Percentiles rank a stretch among this genome's conserved stretches.
phyloP scores from a whole-genome alignment of 495 filamentous ascomycete genomes.

The Xylaria nigripes region DNA sequence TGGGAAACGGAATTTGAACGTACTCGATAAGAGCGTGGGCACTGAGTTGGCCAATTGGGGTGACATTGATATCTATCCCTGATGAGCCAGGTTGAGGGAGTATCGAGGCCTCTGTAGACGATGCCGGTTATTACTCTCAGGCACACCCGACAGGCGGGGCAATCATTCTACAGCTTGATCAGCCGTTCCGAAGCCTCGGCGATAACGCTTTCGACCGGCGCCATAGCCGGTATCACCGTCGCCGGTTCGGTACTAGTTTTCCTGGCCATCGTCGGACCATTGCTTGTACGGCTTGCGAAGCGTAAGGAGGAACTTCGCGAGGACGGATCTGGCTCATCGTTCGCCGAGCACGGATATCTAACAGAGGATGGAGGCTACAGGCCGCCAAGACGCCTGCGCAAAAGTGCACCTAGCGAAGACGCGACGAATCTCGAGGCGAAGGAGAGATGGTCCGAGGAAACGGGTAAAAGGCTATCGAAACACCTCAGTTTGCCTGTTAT shows the following conservation, averaged over 20 bases:
- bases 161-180: background rate
- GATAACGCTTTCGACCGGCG: constrained; percentile 16
- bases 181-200: background rate
- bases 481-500: constrained; percentile 5
- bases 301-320: constrained; percentile 3
- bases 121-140: background rate
- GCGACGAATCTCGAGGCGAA: background rate
- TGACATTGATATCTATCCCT: background rate
- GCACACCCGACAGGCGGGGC: background rate
- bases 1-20: too few species aligned
- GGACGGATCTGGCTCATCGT: background rate
- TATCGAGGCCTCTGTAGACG: background rate
- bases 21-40: too few species aligned
- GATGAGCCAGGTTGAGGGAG: background rate
- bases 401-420: constrained; percentile 7
- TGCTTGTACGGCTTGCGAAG: constrained; percentile 16
- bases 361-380: background rate
- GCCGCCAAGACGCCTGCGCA: constrained; percentile 15
- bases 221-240: constrained; percentile 20
- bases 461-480: background rate
- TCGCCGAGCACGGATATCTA: constrained; percentile 3
- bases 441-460: background rate
- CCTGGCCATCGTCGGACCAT: constrained; percentile 11
- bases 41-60: too few species aligned
- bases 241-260: constrained; percentile 21